Conservation (phyloP, 2,329 filamentous ascomycete species). For the Fusarium devonianum region DNA sequence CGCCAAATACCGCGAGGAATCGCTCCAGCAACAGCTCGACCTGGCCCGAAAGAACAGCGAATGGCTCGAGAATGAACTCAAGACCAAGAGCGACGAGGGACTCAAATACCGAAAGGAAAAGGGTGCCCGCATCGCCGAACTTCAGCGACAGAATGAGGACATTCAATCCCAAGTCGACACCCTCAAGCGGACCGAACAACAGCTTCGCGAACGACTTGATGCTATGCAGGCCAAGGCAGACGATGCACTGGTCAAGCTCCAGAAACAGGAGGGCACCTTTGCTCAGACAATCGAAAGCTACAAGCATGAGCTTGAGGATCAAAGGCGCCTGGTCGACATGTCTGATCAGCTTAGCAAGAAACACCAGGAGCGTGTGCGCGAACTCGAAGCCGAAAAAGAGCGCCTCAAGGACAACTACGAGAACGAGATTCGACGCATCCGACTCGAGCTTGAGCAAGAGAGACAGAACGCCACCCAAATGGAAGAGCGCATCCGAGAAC, state of each 20-base stretch:
- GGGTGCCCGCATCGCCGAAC: conserved; percentile 83
- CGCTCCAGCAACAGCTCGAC: conserved; percentile 87
- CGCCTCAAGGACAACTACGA: conserved; percentile 70
- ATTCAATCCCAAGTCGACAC: conserved; percentile 78
- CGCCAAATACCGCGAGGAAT: conserved; percentile 89
- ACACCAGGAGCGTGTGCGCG: conserved; percentile 72
- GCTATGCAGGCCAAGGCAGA: conserved; percentile 88
- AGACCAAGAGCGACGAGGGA: conserved; percentile 86
- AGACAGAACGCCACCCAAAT: conserved; percentile 55
- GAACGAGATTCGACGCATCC: conserved; percentile 62
- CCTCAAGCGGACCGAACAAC: conserved; percentile 79
- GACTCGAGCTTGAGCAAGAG: conserved; percentile 64
- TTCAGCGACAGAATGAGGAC: conserved; percentile 90
- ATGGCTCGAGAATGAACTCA: conserved; percentile 90
- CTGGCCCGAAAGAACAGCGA: conserved; percentile 89
- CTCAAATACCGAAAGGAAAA: conserved; percentile 95
- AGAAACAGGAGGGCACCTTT: conserved; percentile 84
- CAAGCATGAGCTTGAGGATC: conserved; percentile 83
- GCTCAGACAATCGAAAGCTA: conserved; percentile 86
- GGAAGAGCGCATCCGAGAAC: conserved; percentile 57
- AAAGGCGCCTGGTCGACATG: conserved; percentile 81
- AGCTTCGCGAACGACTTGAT: conserved; percentile 80
- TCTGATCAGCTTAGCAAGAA: conserved; percentile 79
- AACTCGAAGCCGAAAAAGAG: conserved; percentile 70
- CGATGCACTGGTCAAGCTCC: conserved; percentile 80